Evolutionary conservation across 768 basidiomycete species (phyloP).

Genomic region (Phaeotremella skinneri): DNA sequence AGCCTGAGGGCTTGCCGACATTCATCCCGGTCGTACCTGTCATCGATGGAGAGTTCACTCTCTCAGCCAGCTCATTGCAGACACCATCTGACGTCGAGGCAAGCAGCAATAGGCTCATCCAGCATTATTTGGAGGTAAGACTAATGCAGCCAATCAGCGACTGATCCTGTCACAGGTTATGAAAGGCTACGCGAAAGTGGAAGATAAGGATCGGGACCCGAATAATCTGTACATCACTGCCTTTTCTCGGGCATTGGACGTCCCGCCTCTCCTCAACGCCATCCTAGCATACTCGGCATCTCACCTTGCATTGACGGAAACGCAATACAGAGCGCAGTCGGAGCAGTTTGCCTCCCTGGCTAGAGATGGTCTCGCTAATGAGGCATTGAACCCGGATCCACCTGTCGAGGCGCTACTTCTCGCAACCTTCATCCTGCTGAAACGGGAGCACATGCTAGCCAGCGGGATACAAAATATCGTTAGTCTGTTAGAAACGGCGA

Average conservation of each 20-base stretch:
- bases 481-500: background rate
- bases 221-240: slow-evolving; percentile 9
- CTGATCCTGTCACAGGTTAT: slow-evolving; percentile 2
- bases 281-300: slow-evolving; percentile 10
- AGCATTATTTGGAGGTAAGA: background rate
- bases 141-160: background rate
- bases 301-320: slow-evolving; percentile 1
- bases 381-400: background rate
- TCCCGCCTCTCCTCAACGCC: slow-evolving; percentile 5
- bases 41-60: background rate
- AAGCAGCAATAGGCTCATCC: background rate
- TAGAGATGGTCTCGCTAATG: background rate
- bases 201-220: slow-evolving; percentile 5
- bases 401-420: background rate
- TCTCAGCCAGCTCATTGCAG: background rate
- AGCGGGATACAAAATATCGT: background rate
- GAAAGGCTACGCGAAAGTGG: slow-evolving; percentile 11
- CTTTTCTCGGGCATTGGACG: slow-evolving; percentile 5
- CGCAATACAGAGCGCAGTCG: background rate
- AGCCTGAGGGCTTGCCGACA: background rate
- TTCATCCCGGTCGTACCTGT: background rate
- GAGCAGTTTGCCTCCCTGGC: background rate
- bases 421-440: background rate
- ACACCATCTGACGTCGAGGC: background rate
- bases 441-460: slow-evolving; percentile 1